Conservation (phyloP, 139 green algal species). For the Diplosphaera chodatii region DNA sequence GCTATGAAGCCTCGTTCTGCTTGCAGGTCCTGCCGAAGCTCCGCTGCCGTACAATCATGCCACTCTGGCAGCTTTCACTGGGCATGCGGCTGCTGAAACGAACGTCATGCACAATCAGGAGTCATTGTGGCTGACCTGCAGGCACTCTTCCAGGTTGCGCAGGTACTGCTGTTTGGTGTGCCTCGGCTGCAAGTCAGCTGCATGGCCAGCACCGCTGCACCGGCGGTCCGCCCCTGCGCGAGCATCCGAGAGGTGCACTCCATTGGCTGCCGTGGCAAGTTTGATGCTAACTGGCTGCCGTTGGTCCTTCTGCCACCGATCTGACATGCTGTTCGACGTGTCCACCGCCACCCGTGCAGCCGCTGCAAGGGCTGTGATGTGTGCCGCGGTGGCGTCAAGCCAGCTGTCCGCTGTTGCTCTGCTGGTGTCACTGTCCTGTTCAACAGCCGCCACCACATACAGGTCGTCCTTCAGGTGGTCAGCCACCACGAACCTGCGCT, state of each 20-base stretch:
- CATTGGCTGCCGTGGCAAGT: background rate
- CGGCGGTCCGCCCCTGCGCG: background rate
- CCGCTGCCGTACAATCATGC: too few relatives aligned
- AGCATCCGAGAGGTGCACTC: background rate
- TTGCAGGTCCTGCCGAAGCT: too few relatives aligned
- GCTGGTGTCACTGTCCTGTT: background rate
- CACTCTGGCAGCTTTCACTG: too few relatives aligned
- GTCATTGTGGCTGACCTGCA: too few relatives aligned
- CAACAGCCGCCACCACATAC: conserved; percentile 64
- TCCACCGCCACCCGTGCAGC: conserved; percentile 3
- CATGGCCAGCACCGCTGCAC: background rate
- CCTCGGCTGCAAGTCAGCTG: background rate
- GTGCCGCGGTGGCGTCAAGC: conserved; percentile 17
- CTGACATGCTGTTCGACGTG: too few relatives aligned
- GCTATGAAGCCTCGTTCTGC: too few relatives aligned
- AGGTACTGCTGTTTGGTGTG: conserved; percentile 52
- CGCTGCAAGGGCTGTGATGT: background rate
- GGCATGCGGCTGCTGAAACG: too few relatives aligned
- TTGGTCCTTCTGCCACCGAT: too few relatives aligned
- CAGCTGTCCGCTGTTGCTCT: conserved; percentile 7
- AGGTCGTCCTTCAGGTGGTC: conserved; percentile 71
- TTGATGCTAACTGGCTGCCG: too few relatives aligned
- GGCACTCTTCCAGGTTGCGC: conserved; percentile 61
- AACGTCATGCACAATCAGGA: too few relatives aligned
- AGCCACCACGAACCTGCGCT: conserved; percentile 68